Base-by-base conservation (phyloP, 2,329 filamentous ascomycete species). In the Metarhizium robertsii region DNA sequence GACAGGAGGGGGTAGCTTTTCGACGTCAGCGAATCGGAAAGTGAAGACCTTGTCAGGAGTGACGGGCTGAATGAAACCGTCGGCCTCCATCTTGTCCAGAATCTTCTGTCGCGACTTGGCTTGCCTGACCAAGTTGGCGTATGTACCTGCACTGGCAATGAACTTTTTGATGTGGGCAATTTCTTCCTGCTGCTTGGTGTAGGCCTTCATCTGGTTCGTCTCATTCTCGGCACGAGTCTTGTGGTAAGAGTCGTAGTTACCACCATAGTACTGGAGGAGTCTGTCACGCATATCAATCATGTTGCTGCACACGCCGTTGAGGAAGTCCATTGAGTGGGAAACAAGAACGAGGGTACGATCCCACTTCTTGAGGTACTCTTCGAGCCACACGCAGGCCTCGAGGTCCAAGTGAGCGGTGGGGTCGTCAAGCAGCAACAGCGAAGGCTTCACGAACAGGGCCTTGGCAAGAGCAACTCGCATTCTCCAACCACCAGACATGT, bases 101-200 rank as follows among this genome's bases (percentile, higher is more conserved):
- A 97, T 97, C 90, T 99, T 99, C 77, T 99, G 94, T 62, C 94
- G 86, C 47, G 94, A 97, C 82, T 99, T 99, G 75, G 95, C 95
- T 77, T 99, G 94, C 73, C 90, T 84, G 70, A 99, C 94, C 79
- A 99, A 82, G 80, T 99, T 99, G 83, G 95, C 94, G 70, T 99
- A 99, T 59, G 94, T 99, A 92, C 95, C 94, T 56, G 94, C 94
- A 59, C 92, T 96, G 69, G 95, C 94, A 72, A 99, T 99, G 81
- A 99, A 99, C 78, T 97, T 96, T 82, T 99, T 97, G 82, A 99
- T 99, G 80, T 99, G 95, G 64, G 85, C 83, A 73, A 99, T 99
- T 79, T 99, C 94, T 60, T 99, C 94, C 72, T 99, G 94, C 74
- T 99, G 94, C 82, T 99, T 99, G 73, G 88, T 81, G 79, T 99